Conservation (phyloP, 2,329 filamentous ascomycete species). For the Diaporthe sp. region DNA sequence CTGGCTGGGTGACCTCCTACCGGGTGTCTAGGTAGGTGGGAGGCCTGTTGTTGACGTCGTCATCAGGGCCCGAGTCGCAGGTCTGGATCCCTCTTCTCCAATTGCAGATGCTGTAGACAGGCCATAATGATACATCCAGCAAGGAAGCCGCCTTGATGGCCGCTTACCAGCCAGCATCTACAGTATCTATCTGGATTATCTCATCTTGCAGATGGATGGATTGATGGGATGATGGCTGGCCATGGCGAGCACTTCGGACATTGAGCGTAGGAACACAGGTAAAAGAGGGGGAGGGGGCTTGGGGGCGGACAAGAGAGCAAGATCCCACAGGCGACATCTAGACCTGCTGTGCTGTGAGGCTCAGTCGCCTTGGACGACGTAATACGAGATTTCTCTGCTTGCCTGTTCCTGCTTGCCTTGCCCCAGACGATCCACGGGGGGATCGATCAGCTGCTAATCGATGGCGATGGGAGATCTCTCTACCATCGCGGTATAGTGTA, state of each 20-base stretch:
- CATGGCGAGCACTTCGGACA: not conserved
- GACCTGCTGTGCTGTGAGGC: constrained; percentile 24
- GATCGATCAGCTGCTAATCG: constrained; percentile 29
- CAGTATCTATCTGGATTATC: not conserved
- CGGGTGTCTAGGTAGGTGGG: not conserved
- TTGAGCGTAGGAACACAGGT: not conserved
- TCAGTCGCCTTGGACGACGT: constrained; percentile 30
- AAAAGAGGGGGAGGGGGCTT: not conserved
- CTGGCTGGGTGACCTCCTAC: no score
- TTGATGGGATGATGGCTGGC: not conserved
- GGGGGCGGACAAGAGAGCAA: constrained; percentile 8
- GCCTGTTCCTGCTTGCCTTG: not conserved
- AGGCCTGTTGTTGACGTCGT: constrained; percentile 5
- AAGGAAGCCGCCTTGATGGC: not conserved
- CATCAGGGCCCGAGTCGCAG: not conserved
- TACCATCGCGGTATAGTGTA: constrained; percentile 18
- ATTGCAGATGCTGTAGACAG: not conserved
- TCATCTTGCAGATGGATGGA: constrained; percentile 10
- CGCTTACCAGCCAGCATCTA: not conserved
- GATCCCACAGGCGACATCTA: constrained; percentile 22
- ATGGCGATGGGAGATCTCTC: constrained; percentile 26
- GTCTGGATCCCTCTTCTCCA: not conserved
- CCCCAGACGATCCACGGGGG: constrained; percentile 16
- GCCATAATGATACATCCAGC: not conserved
- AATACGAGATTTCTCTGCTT: constrained; percentile 35